A percentile compares a stretch with the other conserved stretches of the same genome.
These are phyloP conservation scores for Coniochaeta prunicola DNA, from an alignment of 2,329 filamentous ascomycete genomes.

Conservation along the genomic window DNA sequence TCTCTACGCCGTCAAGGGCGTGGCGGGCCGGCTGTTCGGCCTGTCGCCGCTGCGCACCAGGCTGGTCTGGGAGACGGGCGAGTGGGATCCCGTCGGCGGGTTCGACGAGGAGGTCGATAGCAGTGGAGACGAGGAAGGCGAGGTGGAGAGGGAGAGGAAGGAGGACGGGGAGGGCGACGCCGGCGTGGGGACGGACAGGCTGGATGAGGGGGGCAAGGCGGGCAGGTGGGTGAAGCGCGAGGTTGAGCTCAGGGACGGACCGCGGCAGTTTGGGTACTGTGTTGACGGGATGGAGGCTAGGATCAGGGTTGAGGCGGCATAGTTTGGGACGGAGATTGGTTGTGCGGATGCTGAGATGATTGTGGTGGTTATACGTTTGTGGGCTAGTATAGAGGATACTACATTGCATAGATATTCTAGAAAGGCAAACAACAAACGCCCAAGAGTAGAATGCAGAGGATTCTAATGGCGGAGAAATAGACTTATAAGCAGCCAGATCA, in stretches of 20 bases:
- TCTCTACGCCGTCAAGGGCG: constrained; percentile 73
- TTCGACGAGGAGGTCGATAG: constrained; percentile 44
- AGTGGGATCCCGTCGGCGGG: constrained; percentile 72
- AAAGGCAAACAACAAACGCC: too few relatives aligned
- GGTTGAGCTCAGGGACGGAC: constrained; percentile 71
- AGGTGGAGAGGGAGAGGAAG: constrained; percentile 28
- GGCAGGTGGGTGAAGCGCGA: constrained; percentile 69
- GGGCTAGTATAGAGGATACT: too few relatives aligned
- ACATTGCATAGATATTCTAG: too few relatives aligned
- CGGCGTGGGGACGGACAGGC: constrained; percentile 3
- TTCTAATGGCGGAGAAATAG: too few relatives aligned
- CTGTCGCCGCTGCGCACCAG: constrained; percentile 56
- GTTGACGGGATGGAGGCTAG: constrained; percentile 66
- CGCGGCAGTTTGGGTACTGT: constrained; percentile 74
- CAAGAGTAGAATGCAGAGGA: too few relatives aligned
- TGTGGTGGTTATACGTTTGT: background rate
- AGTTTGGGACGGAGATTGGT: background rate
- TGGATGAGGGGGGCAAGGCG: constrained; percentile 22
- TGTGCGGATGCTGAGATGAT: background rate
- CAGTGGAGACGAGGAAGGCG: constrained; percentile 37
- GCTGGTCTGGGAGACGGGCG: constrained; percentile 82
- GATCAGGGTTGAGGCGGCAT: constrained; percentile 57
- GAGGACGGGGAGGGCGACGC: constrained; percentile 16
- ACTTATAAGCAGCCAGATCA: too few relatives aligned
- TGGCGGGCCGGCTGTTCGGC: constrained; percentile 65